These are phyloP conservation scores for Tetracladium setigerum DNA, from an alignment of 495 filamentous ascomycete genomes.

Conservation along the genomic window DNA sequence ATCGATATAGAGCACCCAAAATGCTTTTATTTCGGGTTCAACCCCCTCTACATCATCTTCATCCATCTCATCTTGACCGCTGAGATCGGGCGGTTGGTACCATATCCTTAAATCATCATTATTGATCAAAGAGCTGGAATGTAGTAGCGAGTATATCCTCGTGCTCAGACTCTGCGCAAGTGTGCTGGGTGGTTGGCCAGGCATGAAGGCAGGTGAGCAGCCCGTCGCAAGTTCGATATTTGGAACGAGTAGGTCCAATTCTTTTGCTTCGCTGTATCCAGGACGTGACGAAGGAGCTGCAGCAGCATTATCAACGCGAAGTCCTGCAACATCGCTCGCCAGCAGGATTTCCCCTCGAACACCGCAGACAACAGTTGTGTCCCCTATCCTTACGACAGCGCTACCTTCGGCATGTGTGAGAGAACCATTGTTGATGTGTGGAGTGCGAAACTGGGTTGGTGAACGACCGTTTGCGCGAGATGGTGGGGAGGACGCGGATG, in stretches of 20 bases:
- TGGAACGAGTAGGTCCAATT: slow-evolving; percentile 73
- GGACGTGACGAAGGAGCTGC: slow-evolving; percentile 27
- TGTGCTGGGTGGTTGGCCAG: slow-evolving; percentile 69
- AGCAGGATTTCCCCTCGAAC: slow-evolving; percentile 80
- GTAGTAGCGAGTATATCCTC: slow-evolving; percentile 65
- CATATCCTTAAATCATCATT: slow-evolving; percentile 60
- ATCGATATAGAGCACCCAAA: slow-evolving; percentile 93
- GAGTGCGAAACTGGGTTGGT: slow-evolving; percentile 58
- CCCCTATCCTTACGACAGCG: slow-evolving; percentile 77
- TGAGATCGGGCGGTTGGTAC: slow-evolving; percentile 45
- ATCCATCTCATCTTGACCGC: slow-evolving; percentile 26
- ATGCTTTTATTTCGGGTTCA: slow-evolving; percentile 60
- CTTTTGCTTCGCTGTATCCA: slow-evolving; percentile 48
- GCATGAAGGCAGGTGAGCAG: slow-evolving; percentile 75
- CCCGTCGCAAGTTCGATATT: slow-evolving; percentile 89
- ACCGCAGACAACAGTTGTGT: slow-evolving; percentile 88
- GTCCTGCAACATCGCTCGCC: slow-evolving; percentile 59
- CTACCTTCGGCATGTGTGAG: slow-evolving; percentile 84
- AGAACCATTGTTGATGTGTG: slow-evolving; percentile 66
- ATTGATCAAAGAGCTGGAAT: slow-evolving; percentile 55
- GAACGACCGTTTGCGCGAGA: slow-evolving; percentile 72
- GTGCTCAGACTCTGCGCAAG: slow-evolving; percentile 79
- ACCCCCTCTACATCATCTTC: slow-evolving; percentile 37
- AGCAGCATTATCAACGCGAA: slow-evolving; percentile 31
- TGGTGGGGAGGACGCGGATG: slow-evolving; percentile 41